These are phyloP conservation scores for Irineochytrium annulatum DNA, from an alignment of 192 early-diverging fungal genomes.

Conservation along the genomic window DNA sequence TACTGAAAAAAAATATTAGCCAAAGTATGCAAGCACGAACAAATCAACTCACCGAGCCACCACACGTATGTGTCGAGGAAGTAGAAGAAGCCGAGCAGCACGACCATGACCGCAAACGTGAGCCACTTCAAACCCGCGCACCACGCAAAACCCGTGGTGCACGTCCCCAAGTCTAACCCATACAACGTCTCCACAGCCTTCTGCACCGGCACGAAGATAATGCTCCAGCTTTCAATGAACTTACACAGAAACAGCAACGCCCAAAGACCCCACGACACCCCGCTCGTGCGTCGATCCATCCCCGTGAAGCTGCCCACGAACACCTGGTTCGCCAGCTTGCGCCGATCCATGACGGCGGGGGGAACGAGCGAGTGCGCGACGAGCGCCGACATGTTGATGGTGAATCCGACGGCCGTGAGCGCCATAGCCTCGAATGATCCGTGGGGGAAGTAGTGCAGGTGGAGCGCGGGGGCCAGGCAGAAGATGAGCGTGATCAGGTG, in stretches of 20 bases:
- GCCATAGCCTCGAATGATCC: background rate
- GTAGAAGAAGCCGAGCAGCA: background rate
- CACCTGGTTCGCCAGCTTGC: background rate
- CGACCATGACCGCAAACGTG: background rate
- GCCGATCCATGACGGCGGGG: background rate
- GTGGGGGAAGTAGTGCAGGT: conserved; percentile 4
- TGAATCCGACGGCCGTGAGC: conserved; percentile 1
- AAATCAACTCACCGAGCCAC: conserved; percentile 46
- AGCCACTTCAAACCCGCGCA: background rate
- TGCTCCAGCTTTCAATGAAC: background rate
- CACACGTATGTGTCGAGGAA: conserved; percentile 76
- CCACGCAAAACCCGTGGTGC: background rate
- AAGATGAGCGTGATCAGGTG: background rate
- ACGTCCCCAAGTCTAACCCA: background rate
- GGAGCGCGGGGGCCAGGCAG: conserved; percentile 6
- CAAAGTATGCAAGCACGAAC: background rate
- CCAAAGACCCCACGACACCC: background rate
- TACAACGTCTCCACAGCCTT: background rate
- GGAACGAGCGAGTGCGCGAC: background rate
- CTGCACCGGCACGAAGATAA: background rate
- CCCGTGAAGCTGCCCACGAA: conserved; percentile 4
- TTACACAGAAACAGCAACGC: background rate
- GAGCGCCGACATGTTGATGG: background rate
- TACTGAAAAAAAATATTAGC: too few relatives aligned
- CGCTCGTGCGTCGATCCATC: background rate